Percentiles rank a stretch among this genome's conserved stretches.
phyloP scores from a whole-genome alignment of 495 filamentous ascomycete genomes.

The Rusavskia elegans region DNA sequence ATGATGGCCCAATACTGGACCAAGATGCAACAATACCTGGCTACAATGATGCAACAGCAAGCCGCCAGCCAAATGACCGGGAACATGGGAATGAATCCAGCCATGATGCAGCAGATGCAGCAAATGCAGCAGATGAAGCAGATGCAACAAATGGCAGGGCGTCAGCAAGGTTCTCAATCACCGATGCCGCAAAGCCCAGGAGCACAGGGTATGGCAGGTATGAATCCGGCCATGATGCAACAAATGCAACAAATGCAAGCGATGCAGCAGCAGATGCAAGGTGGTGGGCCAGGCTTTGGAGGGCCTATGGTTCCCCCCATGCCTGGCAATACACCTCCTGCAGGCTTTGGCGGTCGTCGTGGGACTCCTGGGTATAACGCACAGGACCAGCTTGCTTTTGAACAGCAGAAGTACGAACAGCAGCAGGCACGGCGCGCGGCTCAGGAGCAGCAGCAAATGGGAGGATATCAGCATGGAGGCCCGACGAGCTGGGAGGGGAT shows the following conservation, averaged over 20 bases:
- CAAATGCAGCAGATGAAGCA: conserved; percentile 43
- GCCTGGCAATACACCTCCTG: not conserved
- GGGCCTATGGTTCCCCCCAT: not conserved
- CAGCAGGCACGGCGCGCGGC: conserved; percentile 43
- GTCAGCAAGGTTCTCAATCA: conserved; percentile 16
- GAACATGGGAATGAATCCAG: conserved; percentile 62
- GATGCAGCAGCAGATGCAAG: conserved; percentile 24
- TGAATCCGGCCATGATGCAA: conserved; percentile 78
- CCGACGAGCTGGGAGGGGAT: conserved; percentile 94
- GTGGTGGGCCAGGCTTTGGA: conserved; percentile 4
- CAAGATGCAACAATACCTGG: conserved; percentile 91
- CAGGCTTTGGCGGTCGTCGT: conserved; percentile 17
- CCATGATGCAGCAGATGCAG: conserved; percentile 78
- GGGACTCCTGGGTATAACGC: conserved; percentile 47
- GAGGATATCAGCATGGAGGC: conserved; percentile 22
- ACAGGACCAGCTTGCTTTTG: conserved; percentile 64
- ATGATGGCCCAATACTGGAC: conserved; percentile 98
- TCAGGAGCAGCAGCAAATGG: conserved; percentile 31
- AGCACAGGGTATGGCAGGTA: conserved; percentile 36
- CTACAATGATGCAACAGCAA: conserved; percentile 70
- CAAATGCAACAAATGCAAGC: conserved; percentile 61
- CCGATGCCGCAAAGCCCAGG: conserved; percentile 7
- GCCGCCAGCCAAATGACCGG: conserved; percentile 30
- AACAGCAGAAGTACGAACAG: conserved; percentile 76
- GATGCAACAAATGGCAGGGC: conserved; percentile 16